These are phyloP conservation scores for Croton setiger DNA, from an alignment of 441 rosid species.

Conservation along the genomic window DNA sequence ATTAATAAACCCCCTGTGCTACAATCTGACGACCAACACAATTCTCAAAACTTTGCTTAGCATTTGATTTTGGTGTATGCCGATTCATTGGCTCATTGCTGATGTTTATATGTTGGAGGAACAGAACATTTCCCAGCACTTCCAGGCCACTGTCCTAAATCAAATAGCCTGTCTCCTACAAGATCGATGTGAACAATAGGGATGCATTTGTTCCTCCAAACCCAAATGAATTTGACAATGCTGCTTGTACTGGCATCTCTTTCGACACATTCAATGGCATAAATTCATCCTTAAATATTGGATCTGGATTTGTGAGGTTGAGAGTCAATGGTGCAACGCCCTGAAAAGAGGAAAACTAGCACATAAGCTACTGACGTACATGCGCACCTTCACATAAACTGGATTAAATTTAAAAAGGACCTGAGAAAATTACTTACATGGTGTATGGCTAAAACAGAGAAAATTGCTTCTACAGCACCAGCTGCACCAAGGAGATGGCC, in stretches of 20 bases:
- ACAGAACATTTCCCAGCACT: not conserved
- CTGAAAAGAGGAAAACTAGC: slow-evolving; percentile 35
- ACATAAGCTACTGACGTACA: not conserved
- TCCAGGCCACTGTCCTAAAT: not conserved
- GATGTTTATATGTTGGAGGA: slow-evolving; percentile 3
- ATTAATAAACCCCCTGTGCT: too few relatives aligned
- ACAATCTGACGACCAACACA: too few relatives aligned
- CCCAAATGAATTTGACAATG: slow-evolving; percentile 87
- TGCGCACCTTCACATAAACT: not conserved
- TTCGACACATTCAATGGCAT: slow-evolving; percentile 63
- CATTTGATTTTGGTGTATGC: not conserved
- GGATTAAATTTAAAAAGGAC: not conserved
- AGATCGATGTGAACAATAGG: slow-evolving; percentile 47
- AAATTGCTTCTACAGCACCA: slow-evolving; percentile 91
- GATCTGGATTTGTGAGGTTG: slow-evolving; percentile 76
- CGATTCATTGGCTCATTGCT: not conserved
- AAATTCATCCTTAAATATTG: slow-evolving; percentile 54
- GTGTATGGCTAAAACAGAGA: slow-evolving; percentile 63
- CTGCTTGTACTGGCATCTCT: slow-evolving; percentile 60
- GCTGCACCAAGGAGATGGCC: slow-evolving; percentile 99
- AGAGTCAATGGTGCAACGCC: slow-evolving; percentile 86
- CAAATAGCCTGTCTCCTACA: slow-evolving; percentile 11
- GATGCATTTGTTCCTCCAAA: slow-evolving; percentile 95
- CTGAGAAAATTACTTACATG: slow-evolving; percentile 39
- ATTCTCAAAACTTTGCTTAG: not conserved